Percentiles rank a stretch among this genome's conserved stretches.
Evolutionary conservation across 352 stramenopile species (phyloP).

Genomic region (Globisporangium emineosum): DNA sequence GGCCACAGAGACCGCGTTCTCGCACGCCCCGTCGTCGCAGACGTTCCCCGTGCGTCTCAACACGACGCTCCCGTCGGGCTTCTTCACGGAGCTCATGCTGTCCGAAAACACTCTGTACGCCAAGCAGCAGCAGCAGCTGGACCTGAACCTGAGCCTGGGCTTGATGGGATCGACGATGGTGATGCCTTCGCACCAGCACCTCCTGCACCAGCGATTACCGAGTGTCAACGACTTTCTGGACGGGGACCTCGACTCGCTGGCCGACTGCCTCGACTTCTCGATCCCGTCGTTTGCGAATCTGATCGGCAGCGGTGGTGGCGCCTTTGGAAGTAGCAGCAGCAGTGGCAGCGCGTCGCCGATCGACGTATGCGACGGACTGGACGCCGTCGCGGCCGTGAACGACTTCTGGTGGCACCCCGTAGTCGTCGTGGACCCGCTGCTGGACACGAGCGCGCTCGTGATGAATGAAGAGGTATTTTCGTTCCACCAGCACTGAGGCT

Average conservation of each 20-base stretch:
- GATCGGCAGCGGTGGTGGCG: background rate
- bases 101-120: conserved; percentile 5
- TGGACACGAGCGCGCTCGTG: conserved; percentile 2
- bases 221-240: conserved; percentile 10
- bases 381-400: conserved; percentile 12
- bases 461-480: conserved; percentile 5
- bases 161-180: background rate
- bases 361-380: conserved; percentile 17
- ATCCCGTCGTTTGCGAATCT: background rate
- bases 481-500: background rate
- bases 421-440: background rate
- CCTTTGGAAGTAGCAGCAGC: background rate
- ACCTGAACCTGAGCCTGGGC: background rate
- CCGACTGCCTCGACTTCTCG: conserved; percentile 11
- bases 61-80: conserved; percentile 4
- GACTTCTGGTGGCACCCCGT: conserved; percentile 14
- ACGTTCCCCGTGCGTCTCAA: background rate
- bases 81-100: conserved; percentile 21
- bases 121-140: conserved; percentile 2
- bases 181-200: background rate
- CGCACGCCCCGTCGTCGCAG: background rate
- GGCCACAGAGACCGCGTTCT: background rate
- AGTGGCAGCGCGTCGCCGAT: conserved; percentile 13
- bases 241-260: conserved; percentile 10
- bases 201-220: background rate